Evolutionary conservation across 495 filamentous ascomycete species (phyloP).

Genomic region (Neurospora sp.): DNA sequence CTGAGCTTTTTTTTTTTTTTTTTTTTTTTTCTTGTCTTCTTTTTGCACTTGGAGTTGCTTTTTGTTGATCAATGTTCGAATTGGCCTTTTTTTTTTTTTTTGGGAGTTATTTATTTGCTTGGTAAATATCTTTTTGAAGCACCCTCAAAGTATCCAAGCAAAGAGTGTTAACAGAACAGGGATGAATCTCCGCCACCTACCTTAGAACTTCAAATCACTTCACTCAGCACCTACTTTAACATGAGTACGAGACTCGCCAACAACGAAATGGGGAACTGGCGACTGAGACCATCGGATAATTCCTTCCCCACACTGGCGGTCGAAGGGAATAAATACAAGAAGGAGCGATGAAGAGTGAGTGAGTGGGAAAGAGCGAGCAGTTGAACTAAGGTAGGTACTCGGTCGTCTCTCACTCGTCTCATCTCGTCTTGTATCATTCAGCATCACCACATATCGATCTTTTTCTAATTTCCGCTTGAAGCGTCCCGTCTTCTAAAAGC

Average conservation of each 20-base stretch:
- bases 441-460: neutral
- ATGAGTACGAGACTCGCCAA: neutral
- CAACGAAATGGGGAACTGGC: neutral
- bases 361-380: neutral
- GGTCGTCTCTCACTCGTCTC: neutral
- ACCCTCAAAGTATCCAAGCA: too few species aligned
- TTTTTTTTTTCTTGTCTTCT: too few species aligned
- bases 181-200: too few species aligned
- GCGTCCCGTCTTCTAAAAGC: neutral
- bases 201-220: neutral
- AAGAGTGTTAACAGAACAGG: too few species aligned
- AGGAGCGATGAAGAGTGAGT: neutral
- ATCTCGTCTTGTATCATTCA: neutral
- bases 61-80: too few species aligned
- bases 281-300: neutral
- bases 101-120: too few species aligned
- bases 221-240: neutral
- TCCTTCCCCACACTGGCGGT: neutral
- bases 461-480: neutral
- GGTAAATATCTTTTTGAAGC: too few species aligned
- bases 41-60: too few species aligned
- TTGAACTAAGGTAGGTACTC: neutral
- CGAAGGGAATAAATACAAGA: neutral
- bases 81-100: too few species aligned
- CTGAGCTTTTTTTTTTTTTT: too few species aligned